These are phyloP conservation scores for Saccharomyces jurei DNA, from an alignment of 805 yeast genomes.

Conservation along the genomic window DNA sequence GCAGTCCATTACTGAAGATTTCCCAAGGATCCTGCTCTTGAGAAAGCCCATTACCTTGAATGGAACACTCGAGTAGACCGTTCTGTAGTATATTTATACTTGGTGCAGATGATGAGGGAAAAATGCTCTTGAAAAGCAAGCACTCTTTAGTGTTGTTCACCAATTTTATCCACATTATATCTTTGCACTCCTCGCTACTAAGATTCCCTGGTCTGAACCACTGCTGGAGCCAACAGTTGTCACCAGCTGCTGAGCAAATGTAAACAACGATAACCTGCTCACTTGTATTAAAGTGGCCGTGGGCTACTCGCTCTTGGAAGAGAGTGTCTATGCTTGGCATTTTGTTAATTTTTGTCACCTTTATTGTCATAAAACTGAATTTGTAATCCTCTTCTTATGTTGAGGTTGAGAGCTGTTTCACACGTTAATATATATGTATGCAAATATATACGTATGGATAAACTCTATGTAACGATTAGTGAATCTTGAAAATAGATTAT, in stretches of 20 bases:
- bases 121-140: background rate
- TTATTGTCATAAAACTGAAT: background rate
- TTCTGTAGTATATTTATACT: background rate
- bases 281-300: constrained; percentile 31
- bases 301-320: constrained; percentile 30
- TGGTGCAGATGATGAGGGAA: background rate
- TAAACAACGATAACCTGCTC: constrained; percentile 36
- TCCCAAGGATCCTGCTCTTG: background rate
- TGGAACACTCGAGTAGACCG: background rate
- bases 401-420: background rate
- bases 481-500: background rate
- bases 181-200: background rate
- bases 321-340: background rate
- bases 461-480: background rate
- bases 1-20: background rate
- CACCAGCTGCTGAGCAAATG: constrained; percentile 19
- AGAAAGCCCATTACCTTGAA: background rate
- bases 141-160: background rate
- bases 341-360: background rate
- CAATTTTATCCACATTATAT: background rate
- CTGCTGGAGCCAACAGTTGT: constrained; percentile 22
- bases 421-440: background rate
- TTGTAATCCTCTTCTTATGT: background rate
- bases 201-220: constrained; percentile 11
- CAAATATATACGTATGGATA: background rate